Evolutionary conservation across 1,139 yeast species (phyloP), one percentile per base, ranked within the genome.

Genomic region (Saccharomyces hybrid): DNA sequence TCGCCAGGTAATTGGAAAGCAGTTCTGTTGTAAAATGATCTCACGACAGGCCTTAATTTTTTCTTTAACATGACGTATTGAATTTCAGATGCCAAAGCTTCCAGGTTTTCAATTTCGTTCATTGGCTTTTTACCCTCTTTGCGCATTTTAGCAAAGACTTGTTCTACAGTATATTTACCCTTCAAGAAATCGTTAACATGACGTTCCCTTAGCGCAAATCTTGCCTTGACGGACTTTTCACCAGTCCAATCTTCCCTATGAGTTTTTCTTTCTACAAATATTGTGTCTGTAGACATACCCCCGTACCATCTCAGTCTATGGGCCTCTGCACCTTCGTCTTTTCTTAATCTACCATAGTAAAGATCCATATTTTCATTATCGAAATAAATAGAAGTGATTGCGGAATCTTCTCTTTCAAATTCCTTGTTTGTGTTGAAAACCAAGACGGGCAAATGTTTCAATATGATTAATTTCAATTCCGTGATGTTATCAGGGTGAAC

Each of bases 181-280:
- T 74, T 74, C 74, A 91, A 72, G 70, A 88, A 93, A 51, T 83
- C 82, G 69, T 93, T 93, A 53, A 91, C 93, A 66, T 89, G 82
- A 71, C 87, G 88, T 70, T 93, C 99, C 71, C 91, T 93, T 64
- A 93, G 76, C 13, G 91, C 84, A 73, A 93, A 93, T 70, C 99
- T 82, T 4, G 98, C 98, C 74, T 93, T 93, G 61, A 93, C 99
- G 11, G 96, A 88, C 73, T 91, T 91, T 72, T 93, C 99, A 65
- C 99, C 99, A 2, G 99, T 93, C 99, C 99, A 93, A 74, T 93
- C 99, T 73, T 93, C 99, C 72, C 99, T 82, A 69, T 93, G 99
- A 11, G 99, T 93, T 72, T 93, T 93, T 72, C 99, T 83, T 73
- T 93, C 99, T 41, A 93, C 96, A 62, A 93, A 93, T 56, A 93